Base-by-base conservation (phyloP, 2,329 filamentous ascomycete genomes). In the Aspergillus latus region DNA sequence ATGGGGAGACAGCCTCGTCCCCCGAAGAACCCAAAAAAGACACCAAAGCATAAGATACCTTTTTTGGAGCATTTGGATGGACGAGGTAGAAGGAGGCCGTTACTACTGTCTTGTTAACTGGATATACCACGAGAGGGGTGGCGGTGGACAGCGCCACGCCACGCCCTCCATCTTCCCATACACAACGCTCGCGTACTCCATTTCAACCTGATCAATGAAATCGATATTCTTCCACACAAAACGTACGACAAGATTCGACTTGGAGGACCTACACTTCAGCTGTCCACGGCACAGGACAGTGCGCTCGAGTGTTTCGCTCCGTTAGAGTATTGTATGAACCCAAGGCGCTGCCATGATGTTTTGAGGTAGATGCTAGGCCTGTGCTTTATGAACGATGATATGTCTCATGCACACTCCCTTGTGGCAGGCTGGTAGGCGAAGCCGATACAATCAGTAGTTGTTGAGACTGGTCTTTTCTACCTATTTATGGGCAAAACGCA, bases 1-100 rank as follows among this genome's bases (percentile, higher is more conserved):
- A 52, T 26, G 49, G 28, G 16, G 82, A 84, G 36, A 28, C 49
- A 28, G 4, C n/a, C 47, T 15, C 30, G 37, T 54, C 46, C 48
- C 48, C 53, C 10, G 30, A 16, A 47, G 30, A 47, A 43, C 8
- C 40, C 16, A 43, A 43, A 11, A 43, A 43, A 16, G 40, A 43
- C 15, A 15, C 48, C 5, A 29, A 44, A n/a, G 42, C 21, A 29
- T 26, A 44, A 46, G 26, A 28, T 28, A 28, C 26, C 26, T 49
- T 29, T 21, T 40, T 36, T 28, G 28, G 49, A 57, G 30, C 21
- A 54, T 40, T 54, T 47, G 49, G 21, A 54, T 51, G 54, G 51
- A 56, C 36, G 46, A 52, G 50, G 56, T 56, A 56, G 57, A 63
- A 52, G 29, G 45, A 21, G 42, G 52, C 51, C 46, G 52, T 57